Base-by-base conservation (phyloP, 495 filamentous ascomycete species). In the Aspergillus mulundensis region DNA sequence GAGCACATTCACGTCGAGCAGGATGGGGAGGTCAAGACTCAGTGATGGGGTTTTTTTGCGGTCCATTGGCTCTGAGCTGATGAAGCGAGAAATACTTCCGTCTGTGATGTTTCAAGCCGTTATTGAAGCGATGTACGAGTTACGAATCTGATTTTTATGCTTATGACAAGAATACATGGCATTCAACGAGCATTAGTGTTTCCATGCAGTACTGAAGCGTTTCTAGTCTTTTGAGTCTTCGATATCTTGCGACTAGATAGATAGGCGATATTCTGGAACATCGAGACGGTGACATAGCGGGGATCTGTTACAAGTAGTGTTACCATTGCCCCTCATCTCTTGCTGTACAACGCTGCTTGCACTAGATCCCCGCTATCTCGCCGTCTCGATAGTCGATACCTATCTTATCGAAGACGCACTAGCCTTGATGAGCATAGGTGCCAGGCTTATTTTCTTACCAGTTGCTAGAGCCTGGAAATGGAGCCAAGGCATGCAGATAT, bases 1-100 rank as follows among this genome's bases (percentile, higher is more conserved):
- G 82, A 88, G 15, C 79, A 91, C 55, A 76, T 96, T 65, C 79
- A 89, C 34, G 85, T 95, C 28, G 93, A 97, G 77, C 54, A 67
- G 58, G 90, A 96, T 68, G 68, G 71, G 7, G 82, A 83, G 58
- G 82, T 95, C 16, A 83, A 58, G 58, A 95, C 82, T 14, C 88
- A 94, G 77, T 91, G 62, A 59, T 53, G 38, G 5, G 15, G 8
- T 7, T 2, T 45, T 39, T 7, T 23, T 3, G 7, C 39, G 36
- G 24, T 8, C 30, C 38, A 12, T 11, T n/a, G 47, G 8, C 7
- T 32, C 14, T 24, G 50, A 45, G 21, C 28, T 8, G 30, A 46
- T 40, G 38, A 18, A 49, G 50, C 23, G 19, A 28, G 32, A 30
- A n/a, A 28, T 39, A 8, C 50, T 36, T 12, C 48, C 20, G 18